phyloP scores from a whole-genome alignment of 345 rosid genomes.

The Eucalyptus curtisii region DNA sequence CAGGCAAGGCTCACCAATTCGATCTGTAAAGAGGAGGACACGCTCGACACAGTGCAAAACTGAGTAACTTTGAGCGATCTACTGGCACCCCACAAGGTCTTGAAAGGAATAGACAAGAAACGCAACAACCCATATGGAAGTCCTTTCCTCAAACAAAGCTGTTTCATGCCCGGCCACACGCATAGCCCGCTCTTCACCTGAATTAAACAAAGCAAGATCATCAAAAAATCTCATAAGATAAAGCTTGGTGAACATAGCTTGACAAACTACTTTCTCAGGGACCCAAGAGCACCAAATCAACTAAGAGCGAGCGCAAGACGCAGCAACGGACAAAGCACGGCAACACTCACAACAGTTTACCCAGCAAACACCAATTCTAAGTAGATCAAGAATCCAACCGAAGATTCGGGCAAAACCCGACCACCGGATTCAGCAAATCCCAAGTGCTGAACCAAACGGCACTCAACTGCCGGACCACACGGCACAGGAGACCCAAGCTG shows the following conservation, averaged over 20 bases:
- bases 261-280: background rate
- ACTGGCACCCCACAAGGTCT: slow-evolving; percentile 87
- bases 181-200: slow-evolving; percentile 72
- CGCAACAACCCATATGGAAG: slow-evolving; percentile 71
- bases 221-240: background rate
- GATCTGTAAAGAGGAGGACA: slow-evolving; percentile 80
- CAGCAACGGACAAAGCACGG: background rate
- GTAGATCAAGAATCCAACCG: background rate
- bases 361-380: background rate
- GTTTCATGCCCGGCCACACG: slow-evolving; percentile 73
- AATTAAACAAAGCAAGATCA: background rate
- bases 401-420: background rate
- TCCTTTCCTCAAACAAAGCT: slow-evolving; percentile 81
- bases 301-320: background rate
- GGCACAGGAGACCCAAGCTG: background rate
- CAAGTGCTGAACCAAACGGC: background rate
- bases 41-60: slow-evolving; percentile 76
- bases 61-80: slow-evolving; percentile 75
- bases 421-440: background rate
- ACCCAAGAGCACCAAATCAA: background rate
- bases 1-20: slow-evolving; percentile 52
- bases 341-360: background rate
- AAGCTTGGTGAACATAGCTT: background rate
- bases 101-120: slow-evolving; percentile 66
- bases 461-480: background rate